Evolutionary conservation across 345 rosid genomes (phyloP).

Genomic region (Trapa bicornis): DNA sequence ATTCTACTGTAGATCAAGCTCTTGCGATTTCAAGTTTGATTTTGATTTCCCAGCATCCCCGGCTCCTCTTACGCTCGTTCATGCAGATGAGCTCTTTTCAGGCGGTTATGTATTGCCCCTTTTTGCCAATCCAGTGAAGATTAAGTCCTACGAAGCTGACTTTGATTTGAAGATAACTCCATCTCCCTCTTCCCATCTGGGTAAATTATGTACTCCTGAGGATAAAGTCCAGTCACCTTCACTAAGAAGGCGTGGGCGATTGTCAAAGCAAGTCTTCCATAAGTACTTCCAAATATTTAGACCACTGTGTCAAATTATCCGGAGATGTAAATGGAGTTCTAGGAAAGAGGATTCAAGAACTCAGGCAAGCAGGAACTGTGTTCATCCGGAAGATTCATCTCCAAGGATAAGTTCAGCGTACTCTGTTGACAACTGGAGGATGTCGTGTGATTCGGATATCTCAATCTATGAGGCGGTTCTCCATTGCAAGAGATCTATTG

Average conservation of each 20-base stretch:
- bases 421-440: constrained; percentile 47
- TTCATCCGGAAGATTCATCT: constrained; percentile 46
- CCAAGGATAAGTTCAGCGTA: constrained; percentile 58
- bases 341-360: constrained; percentile 23
- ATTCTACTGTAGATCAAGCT: constrained; percentile 37
- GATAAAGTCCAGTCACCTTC: constrained; percentile 23
- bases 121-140: constrained; percentile 30
- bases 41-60: constrained; percentile 59
- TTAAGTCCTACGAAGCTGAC: constrained; percentile 17
- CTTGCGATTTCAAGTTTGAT: constrained; percentile 67
- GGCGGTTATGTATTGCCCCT: constrained; percentile 68
- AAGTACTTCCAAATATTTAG: constrained; percentile 64
- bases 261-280: constrained; percentile 40
- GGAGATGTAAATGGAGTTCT: constrained; percentile 31
- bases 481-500: constrained; percentile 19
- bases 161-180: constrained; percentile 16
- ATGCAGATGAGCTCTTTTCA: constrained; percentile 82
- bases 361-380: constrained; percentile 28
- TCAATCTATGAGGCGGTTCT: constrained; percentile 20
- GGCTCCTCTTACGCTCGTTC: constrained; percentile 33
- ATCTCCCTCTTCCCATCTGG: constrained; percentile 17
- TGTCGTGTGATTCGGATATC: constrained; percentile 15
- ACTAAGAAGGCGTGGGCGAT: constrained; percentile 35
- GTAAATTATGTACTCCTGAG: constrained; percentile 7
- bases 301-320: constrained; percentile 50